Percentiles rank a stretch among this genome's conserved stretches.
phyloP scores from a whole-genome alignment of 2,329 filamentous ascomycete species.

The Dactylella cylindrospora region DNA sequence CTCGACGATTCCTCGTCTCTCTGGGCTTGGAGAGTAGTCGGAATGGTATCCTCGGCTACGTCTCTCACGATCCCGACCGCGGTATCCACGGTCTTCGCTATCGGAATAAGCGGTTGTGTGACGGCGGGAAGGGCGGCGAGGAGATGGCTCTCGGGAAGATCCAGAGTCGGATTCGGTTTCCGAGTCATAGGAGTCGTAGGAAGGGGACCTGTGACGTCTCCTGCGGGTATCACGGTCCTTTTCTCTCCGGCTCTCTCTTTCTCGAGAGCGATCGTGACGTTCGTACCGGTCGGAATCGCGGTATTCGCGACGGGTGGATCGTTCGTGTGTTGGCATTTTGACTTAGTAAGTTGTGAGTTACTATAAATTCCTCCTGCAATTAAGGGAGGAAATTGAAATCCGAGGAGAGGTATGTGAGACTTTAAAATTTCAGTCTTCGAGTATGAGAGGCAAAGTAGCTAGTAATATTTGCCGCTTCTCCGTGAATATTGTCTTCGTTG shows the following conservation, averaged over 20 bases:
- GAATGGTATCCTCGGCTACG: conserved; percentile 19
- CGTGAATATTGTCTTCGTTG: too few species aligned
- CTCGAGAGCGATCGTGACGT: conserved; percentile 24
- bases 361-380: neutral
- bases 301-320: conserved; percentile 29
- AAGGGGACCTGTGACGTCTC: conserved; percentile 38
- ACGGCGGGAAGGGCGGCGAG: conserved; percentile 29
- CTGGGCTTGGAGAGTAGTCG: conserved; percentile 23
- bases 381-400: neutral
- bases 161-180: conserved; percentile 23
- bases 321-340: conserved; percentile 32
- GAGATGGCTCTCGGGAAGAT: conserved; percentile 19
- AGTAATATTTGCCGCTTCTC: too few species aligned
- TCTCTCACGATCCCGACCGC: conserved; percentile 22
- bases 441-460: neutral
- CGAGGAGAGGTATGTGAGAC: neutral
- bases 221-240: conserved; percentile 20
- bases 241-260: too few species aligned
- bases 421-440: too few species aligned
- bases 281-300: conserved; percentile 8
- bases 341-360: neutral
- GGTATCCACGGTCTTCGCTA: conserved; percentile 14
- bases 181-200: conserved; percentile 28
- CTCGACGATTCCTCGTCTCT: conserved; percentile 21
- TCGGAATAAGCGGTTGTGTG: conserved; percentile 29